Evolutionary conservation across 2,329 filamentous ascomycete species (phyloP), one percentile per base, ranked within the genome.

Genomic region (Didymella lethalis): DNA sequence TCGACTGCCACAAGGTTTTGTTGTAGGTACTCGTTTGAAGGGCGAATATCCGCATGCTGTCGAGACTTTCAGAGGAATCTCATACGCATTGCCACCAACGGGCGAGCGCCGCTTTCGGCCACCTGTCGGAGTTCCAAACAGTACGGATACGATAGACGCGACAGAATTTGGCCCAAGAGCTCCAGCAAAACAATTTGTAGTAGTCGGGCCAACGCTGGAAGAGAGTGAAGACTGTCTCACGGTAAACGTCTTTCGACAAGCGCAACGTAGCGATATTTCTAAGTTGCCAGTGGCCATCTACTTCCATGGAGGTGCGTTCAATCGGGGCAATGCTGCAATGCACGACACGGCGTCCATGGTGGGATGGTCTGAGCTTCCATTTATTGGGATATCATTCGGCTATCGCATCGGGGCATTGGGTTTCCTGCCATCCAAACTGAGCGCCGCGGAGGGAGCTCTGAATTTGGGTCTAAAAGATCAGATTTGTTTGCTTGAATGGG

Each of bases 301-400:
- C 68, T 75, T 89, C 36, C 87, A 89, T 69, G 87, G 87, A 46
- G 88, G 88, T 1, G 83, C 80, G 7, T 90, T 88, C 78, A 88
- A 78, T 43, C 57, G 66, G 0, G 66, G 66, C 7, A 66, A 56
- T 45, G 63, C 65, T 16, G 55, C 64, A 25, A 80, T 81, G 77
- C 81, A 88, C 56, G 83, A 90, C 68, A 85, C 89, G 62, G 83
- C 81, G 0, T 84, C 84, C 34, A 86, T 90, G 75, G 83, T 89
- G 10, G 80, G 84, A 3, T 89, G 85, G 61, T 73, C 74, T 3
- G 68, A 72, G 14, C 65, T 76, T 41, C 83, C 83, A 7, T 77
- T 90, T 51, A 78, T 90, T 45, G 85, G 80, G 28, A 81, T 89
- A 48, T 66, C 62, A 7, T 69, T 66, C 26, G 25, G 59, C 2